Percentiles rank a stretch among this genome's conserved stretches.
phyloP scores from a whole-genome alignment of 306 rosid genomes.

The Cucumis sativus region Cucumber_9930_V3 NC_026657.2:39733001-39733500 shows the following conservation, averaged over 20 bases:
- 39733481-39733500: not conserved
- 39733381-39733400: slow-evolving; percentile 96
- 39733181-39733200: slow-evolving; percentile 45
- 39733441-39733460: slow-evolving; percentile 43
- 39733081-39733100: slow-evolving; percentile 79
- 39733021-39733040: slow-evolving; percentile 37
- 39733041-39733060: slow-evolving; percentile 50
- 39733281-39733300: slow-evolving; percentile 51
- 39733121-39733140: not conserved
- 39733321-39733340: slow-evolving; percentile 6
- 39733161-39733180: slow-evolving; percentile 34
- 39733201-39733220: slow-evolving; percentile 67
- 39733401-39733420: slow-evolving; percentile 77
- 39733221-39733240: slow-evolving; percentile 66
- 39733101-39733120: slow-evolving; percentile 17
- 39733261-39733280: slow-evolving; percentile 81
- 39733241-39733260: slow-evolving; percentile 74
- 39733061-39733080: slow-evolving; percentile 43
- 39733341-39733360: slow-evolving; percentile 45
- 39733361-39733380: slow-evolving; percentile 85
- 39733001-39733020: slow-evolving; percentile 52
- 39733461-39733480: not conserved
- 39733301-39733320: not conserved
- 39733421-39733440: slow-evolving; percentile 80
- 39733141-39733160: not conserved